phyloP scores from a whole-genome alignment of 345 rosid species.

The Linum lewisii region DNA sequence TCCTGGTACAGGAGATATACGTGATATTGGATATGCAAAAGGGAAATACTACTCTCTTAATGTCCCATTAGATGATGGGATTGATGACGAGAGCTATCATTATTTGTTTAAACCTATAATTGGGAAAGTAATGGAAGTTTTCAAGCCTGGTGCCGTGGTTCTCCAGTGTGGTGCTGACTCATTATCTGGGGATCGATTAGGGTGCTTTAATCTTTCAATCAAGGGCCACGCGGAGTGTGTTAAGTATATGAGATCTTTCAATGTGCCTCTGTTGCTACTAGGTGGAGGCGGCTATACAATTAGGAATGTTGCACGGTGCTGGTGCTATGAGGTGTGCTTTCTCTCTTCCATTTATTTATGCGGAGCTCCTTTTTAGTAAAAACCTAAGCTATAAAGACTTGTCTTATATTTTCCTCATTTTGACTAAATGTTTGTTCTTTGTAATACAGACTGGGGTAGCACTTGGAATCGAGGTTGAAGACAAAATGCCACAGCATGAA shows the following conservation, averaged over 20 bases:
- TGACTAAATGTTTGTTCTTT: conserved; percentile 5
- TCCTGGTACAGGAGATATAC: conserved; percentile 54
- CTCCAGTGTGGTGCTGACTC: conserved; percentile 69
- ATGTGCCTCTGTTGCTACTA: conserved; percentile 50
- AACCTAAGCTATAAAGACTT: not conserved
- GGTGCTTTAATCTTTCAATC: conserved; percentile 60
- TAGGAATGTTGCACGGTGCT: conserved; percentile 70
- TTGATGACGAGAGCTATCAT: conserved; percentile 69
- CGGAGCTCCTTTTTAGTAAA: not conserved
- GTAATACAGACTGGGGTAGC: conserved; percentile 52
- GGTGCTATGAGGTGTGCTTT: conserved; percentile 55
- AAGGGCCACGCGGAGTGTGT: conserved; percentile 83
- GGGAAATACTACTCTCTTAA: conserved; percentile 61
- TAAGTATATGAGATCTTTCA: conserved; percentile 63
- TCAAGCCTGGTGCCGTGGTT: conserved; percentile 56
- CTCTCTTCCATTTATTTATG: not conserved
- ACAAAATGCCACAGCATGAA: conserved; percentile 77
- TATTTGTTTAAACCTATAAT: conserved; percentile 55
- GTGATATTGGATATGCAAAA: conserved; percentile 40
- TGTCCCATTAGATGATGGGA: conserved; percentile 66
- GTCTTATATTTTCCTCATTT: not conserved
- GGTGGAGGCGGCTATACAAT: conserved; percentile 78
- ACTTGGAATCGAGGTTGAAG: conserved; percentile 59
- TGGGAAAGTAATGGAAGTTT: conserved; percentile 55
- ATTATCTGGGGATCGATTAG: conserved; percentile 59